A percentile compares a stretch with the other conserved stretches of the same genome.
phyloP scores from a whole-genome alignment of 1,284 basidiomycete genomes.

The Rhodotorula sp. region DNA sequence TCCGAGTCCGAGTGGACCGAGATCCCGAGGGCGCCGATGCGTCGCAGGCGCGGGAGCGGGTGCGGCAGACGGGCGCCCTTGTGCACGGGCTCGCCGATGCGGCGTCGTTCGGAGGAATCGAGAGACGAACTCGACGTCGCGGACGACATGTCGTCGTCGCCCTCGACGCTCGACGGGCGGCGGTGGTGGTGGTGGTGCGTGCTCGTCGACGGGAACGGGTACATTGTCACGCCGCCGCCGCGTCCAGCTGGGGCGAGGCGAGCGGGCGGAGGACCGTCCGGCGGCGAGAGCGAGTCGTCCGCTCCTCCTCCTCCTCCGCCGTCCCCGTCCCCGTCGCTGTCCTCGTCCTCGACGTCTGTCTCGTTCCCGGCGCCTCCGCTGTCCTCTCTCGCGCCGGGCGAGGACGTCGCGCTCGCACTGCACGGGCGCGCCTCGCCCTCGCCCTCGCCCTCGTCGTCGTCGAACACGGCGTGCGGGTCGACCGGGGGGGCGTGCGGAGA shows the following conservation, averaged over 20 bases:
- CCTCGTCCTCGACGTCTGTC: slow-evolving; percentile 19
- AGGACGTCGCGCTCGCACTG: no score
- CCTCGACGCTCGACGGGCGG: slow-evolving; percentile 15
- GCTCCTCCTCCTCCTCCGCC: neutral
- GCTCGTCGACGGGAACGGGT: slow-evolving; percentile 12
- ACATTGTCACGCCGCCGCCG: slow-evolving; percentile 4
- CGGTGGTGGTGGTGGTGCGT: neutral
- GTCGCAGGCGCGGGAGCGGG: slow-evolving; percentile 10
- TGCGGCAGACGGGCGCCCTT: neutral
- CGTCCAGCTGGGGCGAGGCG: no score
- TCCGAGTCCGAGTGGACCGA: slow-evolving; percentile 33
- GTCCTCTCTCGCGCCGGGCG: neutral
- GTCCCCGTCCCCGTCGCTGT: slow-evolving; percentile 14
- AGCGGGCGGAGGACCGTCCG: neutral
- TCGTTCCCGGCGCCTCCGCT: slow-evolving; percentile 9
- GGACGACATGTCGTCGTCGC: slow-evolving; percentile 22
- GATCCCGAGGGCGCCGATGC: slow-evolving; percentile 37
- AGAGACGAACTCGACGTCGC: slow-evolving; percentile 16
- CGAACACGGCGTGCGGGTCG: no score
- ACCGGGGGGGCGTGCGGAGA: no score
- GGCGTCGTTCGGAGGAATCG: slow-evolving; percentile 1
- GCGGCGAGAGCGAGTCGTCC: neutral
- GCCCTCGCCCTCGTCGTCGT: no score
- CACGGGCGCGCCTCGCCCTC: neutral
- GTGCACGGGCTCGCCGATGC: neutral